Conservation (phyloP, 345 rosid species). For the Limnanthes douglasii region DNA sequence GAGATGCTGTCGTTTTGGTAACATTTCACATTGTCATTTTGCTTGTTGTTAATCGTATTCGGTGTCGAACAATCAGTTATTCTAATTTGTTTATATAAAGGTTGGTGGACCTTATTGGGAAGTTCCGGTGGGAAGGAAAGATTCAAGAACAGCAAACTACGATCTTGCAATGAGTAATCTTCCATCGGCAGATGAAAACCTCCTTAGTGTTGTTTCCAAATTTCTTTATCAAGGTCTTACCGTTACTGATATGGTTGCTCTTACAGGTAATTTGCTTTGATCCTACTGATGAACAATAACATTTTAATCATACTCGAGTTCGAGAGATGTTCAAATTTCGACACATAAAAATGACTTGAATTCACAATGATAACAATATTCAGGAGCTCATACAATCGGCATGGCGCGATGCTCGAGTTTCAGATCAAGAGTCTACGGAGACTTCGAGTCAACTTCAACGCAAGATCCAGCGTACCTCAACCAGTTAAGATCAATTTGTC, state of each 20-base stretch:
- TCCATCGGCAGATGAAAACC: constrained; percentile 51
- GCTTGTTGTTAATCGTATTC: too few relatives aligned
- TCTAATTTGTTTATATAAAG: constrained; percentile 15
- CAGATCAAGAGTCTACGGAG: constrained; percentile 48
- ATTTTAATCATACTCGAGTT: too few relatives aligned
- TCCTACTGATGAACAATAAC: too few relatives aligned
- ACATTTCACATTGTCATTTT: too few relatives aligned
- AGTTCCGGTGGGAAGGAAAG: constrained; percentile 88
- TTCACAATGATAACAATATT: too few relatives aligned
- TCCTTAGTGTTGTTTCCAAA: constrained; percentile 42
- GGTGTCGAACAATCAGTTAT: too few relatives aligned
- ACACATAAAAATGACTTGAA: too few relatives aligned
- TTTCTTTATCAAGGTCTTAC: constrained; percentile 66
- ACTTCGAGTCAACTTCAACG: constrained; percentile 29
- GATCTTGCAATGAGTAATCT: constrained; percentile 32
- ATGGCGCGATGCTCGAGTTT: constrained; percentile 63
- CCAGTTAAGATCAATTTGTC: constrained; percentile 38
- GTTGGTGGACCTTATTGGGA: constrained; percentile 97
- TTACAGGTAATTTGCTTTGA: constrained; percentile 31
- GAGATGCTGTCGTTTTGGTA: constrained; percentile 87
- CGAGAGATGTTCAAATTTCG: too few relatives aligned
- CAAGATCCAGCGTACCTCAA: constrained; percentile 16
- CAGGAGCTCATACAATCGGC: constrained; percentile 89
- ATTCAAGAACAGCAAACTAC: constrained; percentile 55
- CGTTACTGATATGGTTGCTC: constrained; percentile 74